These are phyloP conservation scores for Lasiosphaeria miniovina DNA, from an alignment of 495 filamentous ascomycete genomes.

Conservation along the genomic window DNA sequence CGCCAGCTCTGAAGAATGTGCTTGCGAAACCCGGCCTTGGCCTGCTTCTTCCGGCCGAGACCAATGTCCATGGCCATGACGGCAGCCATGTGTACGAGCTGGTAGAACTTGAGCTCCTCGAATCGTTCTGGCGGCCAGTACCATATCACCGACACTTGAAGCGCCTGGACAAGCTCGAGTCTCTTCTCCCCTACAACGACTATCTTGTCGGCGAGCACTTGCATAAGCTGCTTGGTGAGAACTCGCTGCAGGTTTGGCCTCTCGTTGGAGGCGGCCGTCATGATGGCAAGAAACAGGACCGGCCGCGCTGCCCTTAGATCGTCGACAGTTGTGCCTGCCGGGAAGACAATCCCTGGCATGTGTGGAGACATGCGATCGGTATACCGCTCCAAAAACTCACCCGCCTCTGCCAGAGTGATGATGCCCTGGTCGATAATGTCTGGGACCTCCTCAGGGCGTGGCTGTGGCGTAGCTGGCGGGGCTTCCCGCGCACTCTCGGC, in stretches of 20 bases:
- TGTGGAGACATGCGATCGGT: conserved; percentile 64
- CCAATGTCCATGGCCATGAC: conserved; percentile 87
- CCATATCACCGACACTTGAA: conserved; percentile 71
- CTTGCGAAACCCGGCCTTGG: conserved; percentile 32
- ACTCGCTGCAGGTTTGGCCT: conserved; percentile 55
- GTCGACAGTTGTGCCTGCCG: conserved; percentile 59
- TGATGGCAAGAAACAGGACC: conserved; percentile 75
- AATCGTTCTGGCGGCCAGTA: conserved; percentile 80
- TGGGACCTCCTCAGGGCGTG: conserved; percentile 33
- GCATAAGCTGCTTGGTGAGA: conserved; percentile 69
- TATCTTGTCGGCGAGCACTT: conserved; percentile 68
- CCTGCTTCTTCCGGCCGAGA: conserved; percentile 56
- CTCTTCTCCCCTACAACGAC: conserved; percentile 77
- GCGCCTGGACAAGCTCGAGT: conserved; percentile 79
- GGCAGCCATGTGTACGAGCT: conserved; percentile 78
- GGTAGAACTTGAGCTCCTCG: conserved; percentile 89
- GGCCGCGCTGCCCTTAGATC: conserved; percentile 71
- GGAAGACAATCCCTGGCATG: conserved; percentile 77
- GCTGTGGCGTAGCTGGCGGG: conserved; percentile 5
- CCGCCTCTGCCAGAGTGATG: conserved; percentile 59
- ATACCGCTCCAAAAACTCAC: conserved; percentile 66
- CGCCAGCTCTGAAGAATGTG: conserved; percentile 42
- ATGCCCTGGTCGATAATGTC: conserved; percentile 73
- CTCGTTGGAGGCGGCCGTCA: conserved; percentile 64
- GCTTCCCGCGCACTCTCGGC: conserved; percentile 13